Evolutionary conservation across 768 basidiomycete genomes (phyloP), one percentile per base, ranked within the genome.

Genomic region (Lentinus brumalis): DNA sequence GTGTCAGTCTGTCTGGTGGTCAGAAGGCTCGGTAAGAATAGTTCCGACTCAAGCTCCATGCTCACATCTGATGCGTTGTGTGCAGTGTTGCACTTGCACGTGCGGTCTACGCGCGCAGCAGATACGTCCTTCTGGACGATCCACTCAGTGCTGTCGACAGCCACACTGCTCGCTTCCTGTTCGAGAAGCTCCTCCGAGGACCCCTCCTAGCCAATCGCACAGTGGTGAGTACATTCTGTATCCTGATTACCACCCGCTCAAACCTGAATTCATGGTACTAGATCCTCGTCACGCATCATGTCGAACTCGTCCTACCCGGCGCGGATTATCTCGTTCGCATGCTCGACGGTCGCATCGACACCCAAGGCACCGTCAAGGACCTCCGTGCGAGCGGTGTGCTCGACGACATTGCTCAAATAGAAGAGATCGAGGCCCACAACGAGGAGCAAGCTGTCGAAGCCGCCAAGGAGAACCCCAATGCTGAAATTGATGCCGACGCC

Each of bases 211-310:
- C 77, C 1, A 78, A 85, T 55, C 82, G 92, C 32, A 94, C 92
- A 0, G 87, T 93, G 38, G 79, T 87, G 60, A 60, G 79, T 57
- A n/a, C n/a, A 11, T n/a, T 0, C 40, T 12, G 16, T 18, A 10
- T 52, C 42, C 26, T 18, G 7, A 51, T 15, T n/a, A 18, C 26
- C 30, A 11, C 6, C 21, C 12, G 3, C 10, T 21, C 44, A 12
- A 42, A 15, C 41, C 26, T n/a, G 14, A 14, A 21, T 50, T 2
- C 53, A 30, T 61, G 32, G 45, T 12, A 15, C n/a, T 40, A 86
- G 86, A 76, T 88, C 42, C 78, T 89, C 4, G 91, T 94, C 39
- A 92, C 91, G 0, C 92, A 94, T 62, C 92, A 94, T 67, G 86
- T 94, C 30, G 89, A 93, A 52, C 82, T 95, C 1, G 86, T 94